These are phyloP conservation scores for Cystobasidium tubakii DNA, from an alignment of 768 basidiomycete genomes.

Conservation along the genomic window DNA sequence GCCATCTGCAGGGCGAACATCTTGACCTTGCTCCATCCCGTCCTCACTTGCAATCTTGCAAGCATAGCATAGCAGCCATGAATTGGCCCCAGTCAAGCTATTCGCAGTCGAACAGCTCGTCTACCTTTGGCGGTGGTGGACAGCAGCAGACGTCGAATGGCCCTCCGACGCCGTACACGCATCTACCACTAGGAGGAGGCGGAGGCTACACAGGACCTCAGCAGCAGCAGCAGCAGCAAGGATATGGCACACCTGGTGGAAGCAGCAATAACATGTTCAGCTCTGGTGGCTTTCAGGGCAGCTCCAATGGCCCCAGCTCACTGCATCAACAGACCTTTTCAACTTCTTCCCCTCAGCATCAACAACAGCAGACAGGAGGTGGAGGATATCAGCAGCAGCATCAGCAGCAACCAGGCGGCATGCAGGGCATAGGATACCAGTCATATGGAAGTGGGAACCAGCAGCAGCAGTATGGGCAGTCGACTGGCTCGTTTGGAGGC, in stretches of 20 bases:
- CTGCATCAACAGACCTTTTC: conserved; percentile 11
- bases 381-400: background rate
- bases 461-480: background rate
- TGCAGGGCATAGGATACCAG: background rate
- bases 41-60: background rate
- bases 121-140: background rate
- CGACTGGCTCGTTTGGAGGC: background rate
- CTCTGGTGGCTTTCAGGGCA: background rate
- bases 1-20: too few relatives aligned
- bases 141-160: background rate
- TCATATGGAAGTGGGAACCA: background rate
- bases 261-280: background rate
- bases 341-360: conserved; percentile 22
- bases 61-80: background rate
- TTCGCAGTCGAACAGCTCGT: background rate
- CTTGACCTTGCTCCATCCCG: background rate
- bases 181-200: background rate
- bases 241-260: background rate
- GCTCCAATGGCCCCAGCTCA: background rate
- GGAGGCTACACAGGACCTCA: background rate
- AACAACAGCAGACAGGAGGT: background rate
- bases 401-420: background rate
- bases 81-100: conserved; percentile 20
- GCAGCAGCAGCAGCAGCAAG: conserved; percentile 26
- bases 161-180: background rate